Conservation (phyloP, 306 rosid genomes). For the Cucumis sativus region Cucumber_9930_V3 NC_026657.2:6087001-6087500, state of each 20-base stretch:
- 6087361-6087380: neutral
- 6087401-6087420: neutral
- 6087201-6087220: neutral
- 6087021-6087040: conserved; percentile 52
- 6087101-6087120: neutral
- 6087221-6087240: neutral
- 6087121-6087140: neutral
- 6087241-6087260: neutral
- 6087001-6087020: conserved; percentile 71
- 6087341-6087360: neutral
- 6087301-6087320: neutral
- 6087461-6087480: neutral
- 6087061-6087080: conserved; percentile 38
- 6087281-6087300: neutral
- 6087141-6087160: neutral
- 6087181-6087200: neutral
- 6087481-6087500: neutral
- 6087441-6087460: neutral
- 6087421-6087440: neutral
- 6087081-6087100: conserved; percentile 38
- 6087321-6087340: neutral
- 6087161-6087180: neutral
- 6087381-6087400: neutral
- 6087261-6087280: neutral
- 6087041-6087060: conserved; percentile 35